Percentiles rank a stretch among this genome's conserved stretches.
These are phyloP conservation scores for Beauveria medogensis DNA, from an alignment of 2,329 filamentous ascomycete species.

Conservation along the genomic window DNA sequence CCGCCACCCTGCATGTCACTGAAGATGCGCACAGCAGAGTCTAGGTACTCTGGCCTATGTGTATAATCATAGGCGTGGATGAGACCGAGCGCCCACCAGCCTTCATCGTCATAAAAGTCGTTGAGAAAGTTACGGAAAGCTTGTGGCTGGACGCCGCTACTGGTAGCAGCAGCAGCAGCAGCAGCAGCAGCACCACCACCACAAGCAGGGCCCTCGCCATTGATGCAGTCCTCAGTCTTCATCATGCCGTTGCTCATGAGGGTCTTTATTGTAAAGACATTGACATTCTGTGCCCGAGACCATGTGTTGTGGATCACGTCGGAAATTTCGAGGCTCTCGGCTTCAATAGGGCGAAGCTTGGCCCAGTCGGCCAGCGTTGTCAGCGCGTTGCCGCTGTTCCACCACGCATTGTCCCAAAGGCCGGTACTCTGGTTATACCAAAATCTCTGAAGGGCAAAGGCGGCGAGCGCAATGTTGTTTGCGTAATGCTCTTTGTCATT, in stretches of 20 bases:
- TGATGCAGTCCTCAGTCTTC: conserved; percentile 28
- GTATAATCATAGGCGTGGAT: conserved; percentile 50
- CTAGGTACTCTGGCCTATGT: conserved; percentile 40
- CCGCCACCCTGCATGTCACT: conserved; percentile 46
- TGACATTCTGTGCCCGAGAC: conserved; percentile 33
- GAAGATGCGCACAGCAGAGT: conserved; percentile 45
- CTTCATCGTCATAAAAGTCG: conserved; percentile 51
- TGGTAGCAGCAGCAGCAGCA: not conserved
- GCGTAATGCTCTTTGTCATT: not conserved
- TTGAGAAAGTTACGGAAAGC: conserved; percentile 38
- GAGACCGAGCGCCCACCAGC: conserved; percentile 55
- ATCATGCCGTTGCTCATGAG: conserved; percentile 27
- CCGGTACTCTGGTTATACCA: conserved; percentile 56
- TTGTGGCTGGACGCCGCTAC: not conserved
- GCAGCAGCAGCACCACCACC: not conserved
- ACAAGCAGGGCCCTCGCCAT: conserved; percentile 10
- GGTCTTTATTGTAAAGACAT: conserved; percentile 30
- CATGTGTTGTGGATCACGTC: conserved; percentile 38
- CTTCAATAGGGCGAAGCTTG: conserved; percentile 23
- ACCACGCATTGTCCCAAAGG: conserved; percentile 61
- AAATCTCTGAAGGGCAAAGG: conserved; percentile 7
- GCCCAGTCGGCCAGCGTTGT: conserved; percentile 53
- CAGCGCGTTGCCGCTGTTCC: conserved; percentile 63
- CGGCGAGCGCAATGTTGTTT: not conserved
- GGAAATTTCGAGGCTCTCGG: conserved; percentile 31